A percentile compares a stretch with the other conserved stretches of the same genome.
phyloP scores from a whole-genome alignment of 345 rosid species.

The Pugionium cornutum region DNA sequence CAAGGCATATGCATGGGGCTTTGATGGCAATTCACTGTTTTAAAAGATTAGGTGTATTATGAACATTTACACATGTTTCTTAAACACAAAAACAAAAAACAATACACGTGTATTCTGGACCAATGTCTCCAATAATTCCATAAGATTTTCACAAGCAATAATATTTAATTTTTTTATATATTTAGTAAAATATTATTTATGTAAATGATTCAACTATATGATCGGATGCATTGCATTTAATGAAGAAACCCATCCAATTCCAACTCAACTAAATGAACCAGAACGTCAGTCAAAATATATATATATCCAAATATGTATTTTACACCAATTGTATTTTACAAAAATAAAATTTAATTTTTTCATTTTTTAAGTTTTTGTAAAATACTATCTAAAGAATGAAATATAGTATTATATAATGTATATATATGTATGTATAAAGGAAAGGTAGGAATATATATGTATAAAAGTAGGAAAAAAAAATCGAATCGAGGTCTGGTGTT shows the following conservation, averaged over 20 bases:
- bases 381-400: too few relatives aligned
- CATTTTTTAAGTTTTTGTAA: too few relatives aligned
- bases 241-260: constrained; percentile 29
- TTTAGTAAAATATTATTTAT: background rate
- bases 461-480: constrained; percentile 12
- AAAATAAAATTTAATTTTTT: too few relatives aligned
- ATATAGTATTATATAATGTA: background rate
- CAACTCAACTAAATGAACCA: constrained; percentile 36
- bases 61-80: constrained; percentile 36
- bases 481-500: constrained; percentile 31
- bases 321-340: too few relatives aligned
- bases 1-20: constrained; percentile 33
- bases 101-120: constrained; percentile 37
- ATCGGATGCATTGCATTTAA: constrained; percentile 29
- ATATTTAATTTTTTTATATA: background rate
- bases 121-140: constrained; percentile 28
- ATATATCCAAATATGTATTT: too few relatives aligned
- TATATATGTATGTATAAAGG: background rate
- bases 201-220: constrained; percentile 8
- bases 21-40: constrained; percentile 7
- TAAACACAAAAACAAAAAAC: constrained; percentile 22
- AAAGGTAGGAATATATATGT: background rate
- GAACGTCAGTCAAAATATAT: too few relatives aligned
- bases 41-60: constrained; percentile 31
- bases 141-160: constrained; percentile 18